These are phyloP conservation scores for Beauveria sp. DNA, from an alignment of 2,329 filamentous ascomycete genomes.

Conservation along the genomic window DNA sequence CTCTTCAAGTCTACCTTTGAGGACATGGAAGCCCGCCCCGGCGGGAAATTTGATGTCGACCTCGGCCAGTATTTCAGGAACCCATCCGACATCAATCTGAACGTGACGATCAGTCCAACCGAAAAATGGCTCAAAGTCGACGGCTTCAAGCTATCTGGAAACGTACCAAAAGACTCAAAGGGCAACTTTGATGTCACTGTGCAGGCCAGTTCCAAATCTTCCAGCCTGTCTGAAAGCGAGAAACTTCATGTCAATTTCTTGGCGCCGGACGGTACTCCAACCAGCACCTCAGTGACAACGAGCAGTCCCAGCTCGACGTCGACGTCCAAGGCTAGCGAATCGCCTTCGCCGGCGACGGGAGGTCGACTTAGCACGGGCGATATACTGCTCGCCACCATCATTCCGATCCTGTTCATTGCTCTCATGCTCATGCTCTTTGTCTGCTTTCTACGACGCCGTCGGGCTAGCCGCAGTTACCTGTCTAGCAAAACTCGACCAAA, in stretches of 20 bases:
- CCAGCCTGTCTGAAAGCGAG: slow-evolving; percentile 28
- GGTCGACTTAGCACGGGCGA: slow-evolving; percentile 23
- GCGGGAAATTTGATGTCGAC: slow-evolving; percentile 34
- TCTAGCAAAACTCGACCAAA: slow-evolving; percentile 24
- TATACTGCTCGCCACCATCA: slow-evolving; percentile 35
- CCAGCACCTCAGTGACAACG: slow-evolving; percentile 15
- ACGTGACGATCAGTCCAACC: slow-evolving; percentile 27
- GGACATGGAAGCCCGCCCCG: slow-evolving; percentile 31
- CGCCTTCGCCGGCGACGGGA: slow-evolving; percentile 13
- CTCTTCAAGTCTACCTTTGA: slow-evolving; percentile 34
- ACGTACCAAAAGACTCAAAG: slow-evolving; percentile 28
- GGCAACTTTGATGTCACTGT: slow-evolving; percentile 26
- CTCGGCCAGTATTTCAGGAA: slow-evolving; percentile 34
- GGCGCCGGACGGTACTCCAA: slow-evolving; percentile 18
- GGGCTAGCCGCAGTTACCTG: slow-evolving; percentile 20
- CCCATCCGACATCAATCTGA: slow-evolving; percentile 29
- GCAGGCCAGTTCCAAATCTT: slow-evolving; percentile 25
- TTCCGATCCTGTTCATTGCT: slow-evolving; percentile 32
- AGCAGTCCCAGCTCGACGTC: slow-evolving; percentile 19
- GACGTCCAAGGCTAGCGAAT: slow-evolving; percentile 17
- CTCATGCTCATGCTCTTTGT: slow-evolving; percentile 26
- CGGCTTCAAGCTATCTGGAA: slow-evolving; percentile 31
- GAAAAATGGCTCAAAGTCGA: slow-evolving; percentile 37
- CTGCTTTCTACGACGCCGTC: slow-evolving; percentile 26
- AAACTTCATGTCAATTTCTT: slow-evolving; percentile 29